Percentiles rank a stretch among this genome's conserved stretches.
Conservation (phyloP, 306 rosid genomes). For the Prunus mume region DNA sequence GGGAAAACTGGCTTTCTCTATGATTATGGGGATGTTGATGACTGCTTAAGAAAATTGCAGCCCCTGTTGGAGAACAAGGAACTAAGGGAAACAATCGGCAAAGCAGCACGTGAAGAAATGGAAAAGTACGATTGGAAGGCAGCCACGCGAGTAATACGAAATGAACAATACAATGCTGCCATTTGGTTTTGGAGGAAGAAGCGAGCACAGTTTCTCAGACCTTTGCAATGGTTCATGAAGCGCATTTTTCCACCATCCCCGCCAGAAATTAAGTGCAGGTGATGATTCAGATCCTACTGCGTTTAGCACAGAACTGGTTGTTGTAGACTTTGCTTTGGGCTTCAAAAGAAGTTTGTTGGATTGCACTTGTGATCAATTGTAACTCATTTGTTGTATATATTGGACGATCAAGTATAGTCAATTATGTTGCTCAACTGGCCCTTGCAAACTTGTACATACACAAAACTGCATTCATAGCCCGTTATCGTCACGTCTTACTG, state of each 20-base stretch:
- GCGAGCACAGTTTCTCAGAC: slow-evolving; percentile 64
- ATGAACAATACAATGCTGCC: slow-evolving; percentile 87
- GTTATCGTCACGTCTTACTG: background rate
- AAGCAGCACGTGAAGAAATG: slow-evolving; percentile 81
- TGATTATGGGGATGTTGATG: slow-evolving; percentile 63
- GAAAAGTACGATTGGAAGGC: slow-evolving; percentile 95
- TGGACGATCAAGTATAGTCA: slow-evolving; percentile 25
- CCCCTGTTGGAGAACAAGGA: slow-evolving; percentile 63
- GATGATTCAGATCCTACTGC: slow-evolving; percentile 13
- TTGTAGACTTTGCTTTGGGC: slow-evolving; percentile 35
- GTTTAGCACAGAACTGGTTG: slow-evolving; percentile 12
- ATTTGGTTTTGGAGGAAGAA: slow-evolving; percentile 99
- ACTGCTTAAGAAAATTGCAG: slow-evolving; percentile 73
- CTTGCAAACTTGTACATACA: background rate
- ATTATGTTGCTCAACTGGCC: slow-evolving; percentile 6
- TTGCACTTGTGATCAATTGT: slow-evolving; percentile 29
- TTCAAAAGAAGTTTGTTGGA: slow-evolving; percentile 31
- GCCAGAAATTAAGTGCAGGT: slow-evolving; percentile 54
- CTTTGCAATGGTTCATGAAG: slow-evolving; percentile 72
- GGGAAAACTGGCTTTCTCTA: slow-evolving; percentile 82
- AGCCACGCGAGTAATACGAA: slow-evolving; percentile 72
- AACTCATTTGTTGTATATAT: slow-evolving; percentile 46
- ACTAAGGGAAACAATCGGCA: slow-evolving; percentile 73
- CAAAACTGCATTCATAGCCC: background rate
- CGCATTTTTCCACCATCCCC: slow-evolving; percentile 60